These are phyloP conservation scores for Botrytis hyacinthi DNA, from an alignment of 2,329 filamentous ascomycete genomes.

Conservation along the genomic window DNA sequence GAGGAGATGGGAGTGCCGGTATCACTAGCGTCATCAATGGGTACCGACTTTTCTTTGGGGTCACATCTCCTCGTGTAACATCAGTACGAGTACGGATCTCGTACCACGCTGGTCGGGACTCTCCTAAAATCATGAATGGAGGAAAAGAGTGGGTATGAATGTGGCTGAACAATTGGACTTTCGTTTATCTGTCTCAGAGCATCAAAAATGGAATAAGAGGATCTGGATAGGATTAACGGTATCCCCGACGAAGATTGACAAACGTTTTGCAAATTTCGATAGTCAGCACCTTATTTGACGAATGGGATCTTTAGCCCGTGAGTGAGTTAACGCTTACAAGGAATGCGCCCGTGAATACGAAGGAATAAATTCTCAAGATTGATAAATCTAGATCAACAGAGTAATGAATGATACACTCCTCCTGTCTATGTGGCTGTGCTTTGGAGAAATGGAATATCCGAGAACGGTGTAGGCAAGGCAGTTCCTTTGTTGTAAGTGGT, in stretches of 20 bases:
- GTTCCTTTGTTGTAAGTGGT: background rate
- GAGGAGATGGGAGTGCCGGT: conserved; percentile 1
- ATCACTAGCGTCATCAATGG: background rate
- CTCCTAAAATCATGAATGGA: background rate
- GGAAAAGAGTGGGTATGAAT: background rate
- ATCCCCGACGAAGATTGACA: background rate
- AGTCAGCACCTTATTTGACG: conserved; percentile 9
- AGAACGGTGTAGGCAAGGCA: background rate
- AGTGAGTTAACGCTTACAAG: background rate
- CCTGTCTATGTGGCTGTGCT: conserved; percentile 1
- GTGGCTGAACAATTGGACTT: background rate
- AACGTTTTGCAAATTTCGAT: background rate
- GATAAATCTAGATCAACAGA: background rate
- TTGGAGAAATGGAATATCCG: conserved; percentile 6
- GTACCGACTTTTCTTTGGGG: background rate
- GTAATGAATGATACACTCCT: background rate
- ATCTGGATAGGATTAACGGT: background rate
- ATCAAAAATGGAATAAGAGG: background rate
- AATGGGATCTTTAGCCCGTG: background rate
- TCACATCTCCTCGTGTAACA: background rate
- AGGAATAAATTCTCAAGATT: background rate
- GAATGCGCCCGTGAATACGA: background rate
- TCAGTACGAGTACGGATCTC: background rate
- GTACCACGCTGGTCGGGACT: background rate
- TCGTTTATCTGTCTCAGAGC: background rate